Percentiles rank a stretch among this genome's conserved stretches.
Evolutionary conservation across 306 rosid species (phyloP).

Genomic region (Sicyos edulis): DNA sequence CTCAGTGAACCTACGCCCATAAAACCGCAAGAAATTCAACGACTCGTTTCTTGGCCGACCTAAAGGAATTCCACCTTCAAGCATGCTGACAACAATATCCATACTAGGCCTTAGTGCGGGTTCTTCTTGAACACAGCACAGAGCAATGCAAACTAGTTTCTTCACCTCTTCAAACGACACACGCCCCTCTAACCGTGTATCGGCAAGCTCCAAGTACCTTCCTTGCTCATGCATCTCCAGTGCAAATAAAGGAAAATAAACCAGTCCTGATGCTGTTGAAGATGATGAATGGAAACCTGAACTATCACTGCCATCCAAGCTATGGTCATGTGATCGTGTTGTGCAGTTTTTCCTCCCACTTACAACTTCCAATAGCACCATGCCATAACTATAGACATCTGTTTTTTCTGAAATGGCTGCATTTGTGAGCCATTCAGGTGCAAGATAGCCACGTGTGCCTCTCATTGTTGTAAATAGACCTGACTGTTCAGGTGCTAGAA

Average conservation of each 20-base stretch:
- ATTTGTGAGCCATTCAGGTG: constrained; percentile 94
- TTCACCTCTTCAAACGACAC: constrained; percentile 57
- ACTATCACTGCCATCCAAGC: constrained; percentile 46
- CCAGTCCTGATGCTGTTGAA: constrained; percentile 43
- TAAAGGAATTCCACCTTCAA: constrained; percentile 68
- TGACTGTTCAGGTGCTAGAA: constrained; percentile 67
- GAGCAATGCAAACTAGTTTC: constrained; percentile 60
- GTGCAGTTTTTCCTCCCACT: constrained; percentile 79
- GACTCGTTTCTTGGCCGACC: constrained; percentile 64
- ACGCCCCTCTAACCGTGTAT: constrained; percentile 61
- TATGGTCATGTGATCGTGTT: constrained; percentile 49
- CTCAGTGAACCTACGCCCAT: constrained; percentile 70
- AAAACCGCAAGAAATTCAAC: constrained; percentile 67
- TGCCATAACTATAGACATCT: constrained; percentile 85
- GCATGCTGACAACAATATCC: constrained; percentile 64
- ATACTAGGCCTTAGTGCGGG: constrained; percentile 75
- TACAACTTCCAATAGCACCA: constrained; percentile 79
- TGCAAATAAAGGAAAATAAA: constrained; percentile 75
- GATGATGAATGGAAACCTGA: constrained; percentile 44
- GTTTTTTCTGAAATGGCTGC: constrained; percentile 79
- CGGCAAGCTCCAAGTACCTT: constrained; percentile 68
- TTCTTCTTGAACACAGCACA: constrained; percentile 88
- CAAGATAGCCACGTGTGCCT: constrained; percentile 92
- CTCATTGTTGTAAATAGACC: constrained; percentile 91
- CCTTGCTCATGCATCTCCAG: constrained; percentile 83